phyloP scores from a whole-genome alignment of 129 eudicot genomes.

The Saposhnikovia divaricata region DNA sequence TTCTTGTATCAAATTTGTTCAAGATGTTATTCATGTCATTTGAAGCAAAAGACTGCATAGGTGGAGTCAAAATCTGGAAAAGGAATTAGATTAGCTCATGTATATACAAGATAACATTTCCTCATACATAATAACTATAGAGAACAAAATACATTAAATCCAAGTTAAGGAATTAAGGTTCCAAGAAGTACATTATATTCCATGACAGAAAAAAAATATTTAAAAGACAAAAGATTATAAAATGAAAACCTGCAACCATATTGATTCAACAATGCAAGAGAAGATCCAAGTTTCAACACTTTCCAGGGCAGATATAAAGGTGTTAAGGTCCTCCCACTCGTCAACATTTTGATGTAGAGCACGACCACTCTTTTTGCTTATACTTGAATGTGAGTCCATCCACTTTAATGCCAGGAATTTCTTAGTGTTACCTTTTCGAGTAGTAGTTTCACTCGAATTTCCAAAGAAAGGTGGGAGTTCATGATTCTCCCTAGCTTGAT shows the following conservation, averaged over 20 bases:
- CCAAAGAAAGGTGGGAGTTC: conserved; percentile 24
- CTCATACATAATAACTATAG: neutral
- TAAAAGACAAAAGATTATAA: neutral
- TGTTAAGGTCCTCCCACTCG: conserved; percentile 48
- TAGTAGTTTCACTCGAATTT: conserved; percentile 17
- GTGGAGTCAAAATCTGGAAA: conserved; percentile 73
- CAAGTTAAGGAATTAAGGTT: too few relatives aligned
- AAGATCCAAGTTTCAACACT: conserved; percentile 84
- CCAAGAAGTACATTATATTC: neutral
- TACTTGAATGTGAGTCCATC: conserved; percentile 30
- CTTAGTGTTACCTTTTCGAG: conserved; percentile 27
- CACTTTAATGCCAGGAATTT: conserved; percentile 34
- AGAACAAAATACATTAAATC: neutral
- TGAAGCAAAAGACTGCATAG: conserved; percentile 72
- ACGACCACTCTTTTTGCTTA: conserved; percentile 22
- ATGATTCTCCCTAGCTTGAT: conserved; percentile 29
- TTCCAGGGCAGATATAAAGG: conserved; percentile 50
- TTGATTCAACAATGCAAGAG: conserved; percentile 68
- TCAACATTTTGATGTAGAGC: conserved; percentile 19
- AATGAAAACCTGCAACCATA: conserved; percentile 94
- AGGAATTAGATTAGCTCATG: neutral
- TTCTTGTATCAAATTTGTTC: conserved; percentile 25
- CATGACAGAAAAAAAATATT: neutral
- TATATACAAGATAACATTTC: neutral
- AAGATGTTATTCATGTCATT: conserved; percentile 31